phyloP scores from a whole-genome alignment of 306 rosid genomes.

The Potentilla sterilis region DNA sequence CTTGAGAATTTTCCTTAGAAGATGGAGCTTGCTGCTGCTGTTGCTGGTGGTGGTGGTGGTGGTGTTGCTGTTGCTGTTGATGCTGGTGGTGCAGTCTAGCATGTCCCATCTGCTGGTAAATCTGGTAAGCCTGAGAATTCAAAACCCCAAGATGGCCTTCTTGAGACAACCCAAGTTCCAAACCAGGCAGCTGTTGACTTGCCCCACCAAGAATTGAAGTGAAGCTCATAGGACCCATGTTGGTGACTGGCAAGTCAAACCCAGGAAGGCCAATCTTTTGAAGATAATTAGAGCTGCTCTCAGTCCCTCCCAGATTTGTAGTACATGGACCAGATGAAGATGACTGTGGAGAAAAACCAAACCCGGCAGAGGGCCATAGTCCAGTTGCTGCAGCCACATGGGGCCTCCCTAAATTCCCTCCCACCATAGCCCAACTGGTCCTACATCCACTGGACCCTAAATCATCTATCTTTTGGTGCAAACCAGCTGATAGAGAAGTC shows the following conservation, averaged over 20 bases:
- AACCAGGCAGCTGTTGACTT: constrained; percentile 69
- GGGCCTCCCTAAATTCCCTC: constrained; percentile 73
- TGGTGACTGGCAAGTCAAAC: constrained; percentile 65
- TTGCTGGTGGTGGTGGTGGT: constrained; percentile 30
- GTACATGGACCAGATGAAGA: constrained; percentile 51
- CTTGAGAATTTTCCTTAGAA: constrained; percentile 91
- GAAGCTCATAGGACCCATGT: constrained; percentile 85
- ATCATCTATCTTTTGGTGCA: constrained; percentile 64
- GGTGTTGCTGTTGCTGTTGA: constrained; percentile 42
- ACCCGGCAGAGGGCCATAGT: constrained; percentile 74
- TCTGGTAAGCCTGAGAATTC: constrained; percentile 75
- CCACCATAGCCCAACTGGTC: constrained; percentile 76
- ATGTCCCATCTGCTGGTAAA: constrained; percentile 96
- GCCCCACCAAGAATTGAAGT: constrained; percentile 92
- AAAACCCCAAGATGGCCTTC: constrained; percentile 91
- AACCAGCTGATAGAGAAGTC: constrained; percentile 60
- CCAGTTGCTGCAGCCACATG: constrained; percentile 48
- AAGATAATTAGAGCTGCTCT: constrained; percentile 64
- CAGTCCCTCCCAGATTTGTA: constrained; percentile 37
- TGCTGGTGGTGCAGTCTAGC: constrained; percentile 48
- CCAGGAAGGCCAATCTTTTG: constrained; percentile 80
- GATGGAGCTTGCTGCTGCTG: constrained; percentile 42
- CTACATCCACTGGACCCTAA: constrained; percentile 71
- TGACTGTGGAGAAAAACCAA: constrained; percentile 54
- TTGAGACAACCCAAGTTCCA: constrained; percentile 88